Evolutionary conservation across 306 rosid genomes (phyloP), one percentile per base, ranked within the genome.

Genomic region (Gleditsia sinensis): DNA sequence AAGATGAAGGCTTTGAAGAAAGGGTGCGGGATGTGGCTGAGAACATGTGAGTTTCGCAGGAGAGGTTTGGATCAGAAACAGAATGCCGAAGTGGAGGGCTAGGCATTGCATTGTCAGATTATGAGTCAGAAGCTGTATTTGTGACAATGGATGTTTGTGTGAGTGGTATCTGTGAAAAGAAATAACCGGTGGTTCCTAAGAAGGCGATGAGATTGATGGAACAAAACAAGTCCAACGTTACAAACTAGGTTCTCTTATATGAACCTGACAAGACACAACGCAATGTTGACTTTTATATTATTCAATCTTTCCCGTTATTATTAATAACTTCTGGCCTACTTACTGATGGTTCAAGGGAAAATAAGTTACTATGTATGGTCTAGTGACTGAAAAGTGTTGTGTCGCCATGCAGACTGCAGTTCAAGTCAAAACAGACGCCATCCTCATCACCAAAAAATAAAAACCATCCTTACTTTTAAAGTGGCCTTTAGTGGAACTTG

Each of bases 11-110:
- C 36, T 32, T 49, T 19, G 63, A 63, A 1, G 46, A 33, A 33
- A 32, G 30, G 34, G 5, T 14, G 43, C 16, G 75, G 23, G 7
- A 36, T 5, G 39, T 24, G 40, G 72, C 64, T 6, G 80, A 56
- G 58, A 75, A 10, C 45, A 40, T 11, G 34, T 14, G 40, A 33
- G 28, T 46, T 30, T 67, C 67, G 55, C 62, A 32, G 55, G 62
- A 59, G 21, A 30, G 11, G 17, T 13, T 72, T 17, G 57, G 56
- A 64, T 53, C 66, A 9, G 76, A 46, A 5, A 48, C 70, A 12
- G 76, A 40, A 7, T 57, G 75, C 27, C 55, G 40, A 63, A 49
- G 14, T 13, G 57, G 17, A 21, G 75, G 39, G 63, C 36, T 69
- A 7, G 33, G 1, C 67, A 42, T 40, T 56, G 20, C 17, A 53